A percentile compares a stretch with the other conserved stretches of the same genome.
Conservation (phyloP, 257 asterid genomes). For the Nicotiana paniculata region DNA sequence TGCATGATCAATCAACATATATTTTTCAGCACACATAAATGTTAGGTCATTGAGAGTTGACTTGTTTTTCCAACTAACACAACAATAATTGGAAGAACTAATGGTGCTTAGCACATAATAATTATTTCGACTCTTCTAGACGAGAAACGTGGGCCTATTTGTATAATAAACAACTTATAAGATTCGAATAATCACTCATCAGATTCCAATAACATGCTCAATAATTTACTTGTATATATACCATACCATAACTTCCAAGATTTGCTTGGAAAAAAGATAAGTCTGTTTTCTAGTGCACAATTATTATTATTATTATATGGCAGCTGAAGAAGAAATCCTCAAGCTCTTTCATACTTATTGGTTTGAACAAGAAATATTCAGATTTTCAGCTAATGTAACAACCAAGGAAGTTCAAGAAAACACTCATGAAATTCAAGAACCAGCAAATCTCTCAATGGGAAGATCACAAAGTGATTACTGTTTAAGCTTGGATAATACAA, state of each 20-base stretch:
- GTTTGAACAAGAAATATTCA: constrained; percentile 31
- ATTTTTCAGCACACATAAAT: background rate
- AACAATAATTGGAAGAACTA: constrained; percentile 12
- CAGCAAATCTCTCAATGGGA: background rate
- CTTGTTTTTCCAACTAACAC: constrained; percentile 11
- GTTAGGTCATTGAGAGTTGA: background rate
- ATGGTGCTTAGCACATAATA: background rate
- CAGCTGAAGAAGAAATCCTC: constrained; percentile 41
- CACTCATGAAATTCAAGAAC: constrained; percentile 1
- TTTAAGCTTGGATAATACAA: background rate
- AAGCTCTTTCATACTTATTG: constrained; percentile 57
- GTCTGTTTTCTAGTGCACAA: background rate
- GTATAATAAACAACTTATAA: constrained; percentile 8
- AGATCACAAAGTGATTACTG: constrained; percentile 41
- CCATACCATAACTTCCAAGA: background rate
- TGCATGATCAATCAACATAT: background rate
- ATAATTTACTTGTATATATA: background rate
- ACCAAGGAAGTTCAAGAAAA: background rate
- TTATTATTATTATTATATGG: constrained; percentile 26
- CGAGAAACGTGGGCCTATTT: constrained; percentile 1
- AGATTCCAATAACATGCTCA: background rate
- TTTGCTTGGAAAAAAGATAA: background rate
- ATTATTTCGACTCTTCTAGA: background rate
- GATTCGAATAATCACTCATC: constrained; percentile 4
- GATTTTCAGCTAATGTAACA: background rate